Evolutionary conservation across 2,329 filamentous ascomycete species (phyloP).

Genomic region (Chalaropsis thielavioides): DNA sequence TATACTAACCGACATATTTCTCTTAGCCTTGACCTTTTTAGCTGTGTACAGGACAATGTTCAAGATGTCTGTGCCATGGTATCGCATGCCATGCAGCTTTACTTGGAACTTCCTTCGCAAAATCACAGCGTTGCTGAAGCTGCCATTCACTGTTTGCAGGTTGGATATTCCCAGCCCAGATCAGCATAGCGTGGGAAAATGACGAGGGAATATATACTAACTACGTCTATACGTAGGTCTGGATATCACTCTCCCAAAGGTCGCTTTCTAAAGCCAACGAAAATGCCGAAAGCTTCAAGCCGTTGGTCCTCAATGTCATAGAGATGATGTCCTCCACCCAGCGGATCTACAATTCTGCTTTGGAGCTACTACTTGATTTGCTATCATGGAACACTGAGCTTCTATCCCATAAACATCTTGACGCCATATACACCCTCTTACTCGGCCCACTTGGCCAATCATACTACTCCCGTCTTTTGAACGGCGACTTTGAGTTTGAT

Average conservation of each 20-base stretch:
- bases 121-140: slow-evolving; percentile 33
- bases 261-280: slow-evolving; percentile 8
- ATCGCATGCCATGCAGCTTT: slow-evolving; percentile 25
- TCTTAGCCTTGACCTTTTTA: slow-evolving; percentile 28
- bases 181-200: slow-evolving; percentile 17
- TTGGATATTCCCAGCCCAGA: slow-evolving; percentile 24
- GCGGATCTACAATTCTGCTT: slow-evolving; percentile 42
- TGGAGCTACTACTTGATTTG: slow-evolving; percentile 51
- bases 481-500: slow-evolving; percentile 49
- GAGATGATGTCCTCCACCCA: slow-evolving; percentile 34
- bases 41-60: slow-evolving; percentile 29
- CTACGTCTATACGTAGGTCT: background rate
- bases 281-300: slow-evolving; percentile 24
- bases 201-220: slow-evolving; percentile 16
- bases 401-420: slow-evolving; percentile 43
- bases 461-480: slow-evolving; percentile 39
- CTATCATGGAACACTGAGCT: slow-evolving; percentile 51
- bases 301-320: slow-evolving; percentile 45
- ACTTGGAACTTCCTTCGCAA: slow-evolving; percentile 19
- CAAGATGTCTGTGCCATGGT: slow-evolving; percentile 30
- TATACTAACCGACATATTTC: slow-evolving; percentile 22
- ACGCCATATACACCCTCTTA: slow-evolving; percentile 43
- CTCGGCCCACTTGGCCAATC: slow-evolving; percentile 43
- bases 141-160: slow-evolving; percentile 47
- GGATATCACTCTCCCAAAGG: slow-evolving; percentile 21